These are phyloP conservation scores for Podospora bellae-mahoneyi DNA, from an alignment of 495 filamentous ascomycete genomes.

Conservation along the genomic window DNA sequence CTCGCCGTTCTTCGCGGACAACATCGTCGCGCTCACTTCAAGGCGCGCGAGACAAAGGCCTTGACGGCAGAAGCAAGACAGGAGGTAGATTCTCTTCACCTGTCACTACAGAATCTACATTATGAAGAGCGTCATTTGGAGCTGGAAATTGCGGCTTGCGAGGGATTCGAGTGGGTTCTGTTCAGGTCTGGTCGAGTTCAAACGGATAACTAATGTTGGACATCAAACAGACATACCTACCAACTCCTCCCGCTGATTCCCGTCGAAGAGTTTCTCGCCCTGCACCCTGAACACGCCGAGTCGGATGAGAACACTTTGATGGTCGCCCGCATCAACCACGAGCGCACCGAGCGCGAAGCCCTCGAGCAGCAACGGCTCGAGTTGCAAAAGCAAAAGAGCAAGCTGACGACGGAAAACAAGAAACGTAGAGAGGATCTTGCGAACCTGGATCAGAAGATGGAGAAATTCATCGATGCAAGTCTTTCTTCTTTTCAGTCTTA, in stretches of 20 bases:
- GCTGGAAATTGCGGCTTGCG: conserved; percentile 87
- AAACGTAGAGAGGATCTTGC: conserved; percentile 89
- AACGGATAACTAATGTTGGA: background rate
- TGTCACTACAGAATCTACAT: conserved; percentile 92
- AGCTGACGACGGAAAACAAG: conserved; percentile 89
- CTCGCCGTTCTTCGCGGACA: conserved; percentile 77
- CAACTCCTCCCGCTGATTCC: conserved; percentile 78
- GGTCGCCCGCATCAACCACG: conserved; percentile 88
- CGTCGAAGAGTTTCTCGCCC: conserved; percentile 72
- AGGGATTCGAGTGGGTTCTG: conserved; percentile 78
- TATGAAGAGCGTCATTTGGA: conserved; percentile 91
- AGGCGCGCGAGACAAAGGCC: conserved; percentile 81
- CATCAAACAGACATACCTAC: conserved; percentile 71
- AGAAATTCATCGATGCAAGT: conserved; percentile 79
- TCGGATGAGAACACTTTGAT: conserved; percentile 75
- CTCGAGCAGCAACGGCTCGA: conserved; percentile 84
- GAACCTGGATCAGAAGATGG: conserved; percentile 81
- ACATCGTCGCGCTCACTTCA: conserved; percentile 75
- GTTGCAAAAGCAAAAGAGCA: conserved; percentile 85
- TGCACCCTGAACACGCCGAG: conserved; percentile 70
- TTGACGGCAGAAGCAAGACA: conserved; percentile 80
- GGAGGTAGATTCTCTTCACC: conserved; percentile 86
- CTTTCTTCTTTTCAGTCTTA: background rate
- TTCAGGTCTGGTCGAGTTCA: background rate
- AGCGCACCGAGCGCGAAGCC: conserved; percentile 78